Base-by-base conservation (phyloP, 805 yeast species). In the Hanseniaspora guilliermondii region DNA sequence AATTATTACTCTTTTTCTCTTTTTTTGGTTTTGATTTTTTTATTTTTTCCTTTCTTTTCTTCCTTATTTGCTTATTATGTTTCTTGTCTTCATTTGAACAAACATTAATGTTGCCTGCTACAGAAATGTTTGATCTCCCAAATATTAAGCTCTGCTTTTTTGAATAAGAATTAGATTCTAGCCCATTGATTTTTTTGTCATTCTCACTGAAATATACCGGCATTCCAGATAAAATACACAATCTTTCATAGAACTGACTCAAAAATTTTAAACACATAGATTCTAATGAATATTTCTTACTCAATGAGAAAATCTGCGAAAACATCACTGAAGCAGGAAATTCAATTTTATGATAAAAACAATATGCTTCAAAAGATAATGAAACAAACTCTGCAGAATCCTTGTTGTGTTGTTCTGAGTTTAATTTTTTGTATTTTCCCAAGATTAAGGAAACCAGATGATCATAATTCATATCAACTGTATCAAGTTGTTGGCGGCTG, bases 321-420 rank as follows among this genome's bases (percentile, higher is more conserved):
- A 67, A 56, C 30, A 67, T 53, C 7, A 67, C 57, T 37, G 66
- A 63, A 2, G 66, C 66, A 2, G 70, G 70, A 57, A 59, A 66
- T 49, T 64, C 69, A 37, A 65, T 60, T 36, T 64, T 60, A 38
- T 67, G 67, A 44, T 63, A 65, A 53, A 66, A 67, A 55, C 68
- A 67, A 54, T 67, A 67, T n/a, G 67, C 60, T 57, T 67, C 70
- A 58, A 65, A 67, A 16, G 68, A 64, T 22, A 67, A 42, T 1
- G 66, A 59, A 44, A 67, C 57, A 58, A 61, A 65, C 48, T 65
- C 68, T 1, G 69, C 68, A 56, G 66, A 64, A 16, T 35, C 37
- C 56, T 65, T 67, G 49, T 59, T 65, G 12, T 60, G 61, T 1
- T 65, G 62, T 4, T 61, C 58, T 8, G 58, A 58, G 14, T 60